phyloP scores from a whole-genome alignment of 1,284 basidiomycete species.

The Violaceomyces palustris region DNA sequence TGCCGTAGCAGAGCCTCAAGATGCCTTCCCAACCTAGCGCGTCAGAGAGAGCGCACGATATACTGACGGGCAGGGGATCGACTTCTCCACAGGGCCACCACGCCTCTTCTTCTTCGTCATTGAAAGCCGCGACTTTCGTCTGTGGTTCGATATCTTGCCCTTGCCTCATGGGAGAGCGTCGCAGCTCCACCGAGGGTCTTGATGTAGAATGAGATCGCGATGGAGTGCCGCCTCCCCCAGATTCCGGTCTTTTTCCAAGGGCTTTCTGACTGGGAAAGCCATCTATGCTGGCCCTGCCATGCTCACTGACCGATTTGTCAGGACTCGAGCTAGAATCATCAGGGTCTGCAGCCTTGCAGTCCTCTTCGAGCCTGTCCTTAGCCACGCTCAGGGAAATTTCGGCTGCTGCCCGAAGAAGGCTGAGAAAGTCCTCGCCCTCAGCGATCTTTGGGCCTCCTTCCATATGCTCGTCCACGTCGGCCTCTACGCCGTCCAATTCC shows the following conservation, averaged over 20 bases:
- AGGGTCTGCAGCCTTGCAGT: no score
- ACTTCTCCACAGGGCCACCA: constrained; percentile 41
- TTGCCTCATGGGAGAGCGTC: no score
- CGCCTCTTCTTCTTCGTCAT: constrained; percentile 21
- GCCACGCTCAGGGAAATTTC: neutral
- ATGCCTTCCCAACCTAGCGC: constrained; percentile 50
- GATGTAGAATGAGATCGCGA: no score
- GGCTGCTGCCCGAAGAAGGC: constrained; percentile 7
- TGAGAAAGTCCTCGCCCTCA: constrained; percentile 18
- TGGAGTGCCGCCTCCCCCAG: no score
- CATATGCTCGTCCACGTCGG: neutral
- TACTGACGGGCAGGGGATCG: constrained; percentile 37
- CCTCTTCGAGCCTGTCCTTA: no score
- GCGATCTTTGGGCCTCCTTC: neutral
- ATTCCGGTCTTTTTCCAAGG: no score
- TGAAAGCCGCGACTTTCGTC: neutral
- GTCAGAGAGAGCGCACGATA: constrained; percentile 34
- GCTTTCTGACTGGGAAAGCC: no score
- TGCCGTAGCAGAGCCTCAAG: constrained; percentile 48
- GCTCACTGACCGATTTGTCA: no score
- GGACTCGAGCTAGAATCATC: no score
- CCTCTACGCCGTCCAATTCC: constrained; percentile 3
- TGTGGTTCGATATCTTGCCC: neutral
- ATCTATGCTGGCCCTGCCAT: no score
- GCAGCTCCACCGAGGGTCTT: no score